Evolutionary conservation across 2,329 filamentous ascomycete genomes (phyloP), one percentile per base, ranked within the genome.

Genomic region (Bipolaris gigantea): DNA sequence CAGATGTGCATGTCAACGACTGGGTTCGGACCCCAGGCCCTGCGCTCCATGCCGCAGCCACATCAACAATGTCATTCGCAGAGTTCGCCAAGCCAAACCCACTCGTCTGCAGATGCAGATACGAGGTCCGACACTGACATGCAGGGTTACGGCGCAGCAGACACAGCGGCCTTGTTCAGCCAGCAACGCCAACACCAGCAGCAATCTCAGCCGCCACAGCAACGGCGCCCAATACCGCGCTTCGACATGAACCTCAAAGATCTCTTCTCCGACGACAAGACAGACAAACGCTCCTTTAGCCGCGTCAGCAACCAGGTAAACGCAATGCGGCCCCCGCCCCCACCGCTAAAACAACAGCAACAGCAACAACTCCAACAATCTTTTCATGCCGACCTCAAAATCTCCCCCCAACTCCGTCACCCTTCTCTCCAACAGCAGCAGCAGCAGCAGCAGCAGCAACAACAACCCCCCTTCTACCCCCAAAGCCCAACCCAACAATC

Each of bases 1-100:
- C 90, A 93, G 70, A 97, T 97, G 92, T 92, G 90, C 63, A 88
- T 92, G 72, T 90, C 89, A 1, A 93, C 88, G 1, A 92, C 89
- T 16, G 90, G 90, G 0, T 95, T 95, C 61, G 90, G 89, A 15
- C 64, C 74, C 25, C 71, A 73, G 48, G 70, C 71, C 4, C 61
- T 73, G 23, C 67, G 64, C 4, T 55, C 61, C 4, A 51, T 67
- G 7, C 60, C 62, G 11, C 63, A 62, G 32, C 34, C 48, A 10
- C 63, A 64, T 15, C 61, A 63, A 38, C 48, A 60, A 23, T 58
- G 59, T 25, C 19, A 60, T 25, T 30, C 54, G 13, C 63, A 60
- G 43, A 60, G 61, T 15, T 69, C 67, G 1, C 65, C 68, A 0
- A 64, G 44, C 32, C 63, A 65, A 27, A 56, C 64, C 44, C 70